Evolutionary conservation across 306 rosid species (phyloP).

Genomic region (Quercus ilex): DNA sequence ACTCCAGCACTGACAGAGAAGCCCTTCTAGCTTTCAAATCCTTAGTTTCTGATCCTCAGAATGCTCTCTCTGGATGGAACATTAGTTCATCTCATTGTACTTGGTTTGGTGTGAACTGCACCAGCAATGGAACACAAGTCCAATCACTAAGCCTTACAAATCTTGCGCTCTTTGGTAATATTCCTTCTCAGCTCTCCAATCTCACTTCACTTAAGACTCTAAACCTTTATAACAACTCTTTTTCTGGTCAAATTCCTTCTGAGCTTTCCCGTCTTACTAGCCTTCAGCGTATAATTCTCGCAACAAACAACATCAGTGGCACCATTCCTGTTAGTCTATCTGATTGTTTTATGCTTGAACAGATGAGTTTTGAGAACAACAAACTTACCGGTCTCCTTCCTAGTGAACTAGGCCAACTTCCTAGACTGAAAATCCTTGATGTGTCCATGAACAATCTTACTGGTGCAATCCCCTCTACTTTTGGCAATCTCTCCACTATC

Average conservation of each 20-base stretch:
- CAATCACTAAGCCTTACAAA: conserved; percentile 23
- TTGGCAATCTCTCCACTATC: conserved; percentile 30
- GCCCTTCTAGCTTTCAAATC: conserved; percentile 31
- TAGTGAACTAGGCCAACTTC: conserved; percentile 13
- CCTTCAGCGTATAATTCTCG: background rate
- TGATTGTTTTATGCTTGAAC: background rate
- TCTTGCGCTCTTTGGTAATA: conserved; percentile 25
- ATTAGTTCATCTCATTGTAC: conserved; percentile 24
- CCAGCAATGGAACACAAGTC: conserved; percentile 24
- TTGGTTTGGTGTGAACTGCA: conserved; percentile 37
- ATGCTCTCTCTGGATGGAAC: conserved; percentile 13
- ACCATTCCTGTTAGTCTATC: background rate
- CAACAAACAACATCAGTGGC: background rate
- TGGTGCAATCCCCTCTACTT: conserved; percentile 33
- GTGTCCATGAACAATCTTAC: conserved; percentile 32
- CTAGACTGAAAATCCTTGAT: conserved; percentile 21
- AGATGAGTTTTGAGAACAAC: conserved; percentile 7
- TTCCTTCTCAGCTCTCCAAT: conserved; percentile 22
- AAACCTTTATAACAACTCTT: conserved; percentile 26
- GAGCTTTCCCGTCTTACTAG: conserved; percentile 11
- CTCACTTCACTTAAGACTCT: conserved; percentile 27
- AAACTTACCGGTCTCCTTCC: conserved; percentile 35
- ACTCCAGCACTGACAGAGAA: conserved; percentile 10
- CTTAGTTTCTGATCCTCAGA: conserved; percentile 25
- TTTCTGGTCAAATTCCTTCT: conserved; percentile 27